Evolutionary conservation across 306 rosid genomes (phyloP).

Genomic region (Lagenaria siceraria): DNA sequence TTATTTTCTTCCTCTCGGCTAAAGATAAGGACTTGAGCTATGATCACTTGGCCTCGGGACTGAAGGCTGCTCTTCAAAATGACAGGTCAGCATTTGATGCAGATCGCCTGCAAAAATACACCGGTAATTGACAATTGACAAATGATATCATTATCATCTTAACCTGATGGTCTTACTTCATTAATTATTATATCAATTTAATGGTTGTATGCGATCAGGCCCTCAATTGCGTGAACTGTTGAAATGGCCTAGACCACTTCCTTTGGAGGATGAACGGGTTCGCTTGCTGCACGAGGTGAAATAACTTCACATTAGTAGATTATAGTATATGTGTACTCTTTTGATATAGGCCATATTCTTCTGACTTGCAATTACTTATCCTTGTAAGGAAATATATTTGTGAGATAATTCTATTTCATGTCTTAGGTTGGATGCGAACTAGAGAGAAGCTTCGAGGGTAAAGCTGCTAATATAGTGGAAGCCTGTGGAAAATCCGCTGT

Average conservation of each 20-base stretch:
- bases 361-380: not conserved
- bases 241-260: constrained; percentile 91
- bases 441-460: constrained; percentile 68
- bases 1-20: not conserved
- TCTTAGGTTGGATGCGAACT: constrained; percentile 52
- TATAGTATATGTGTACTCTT: not conserved
- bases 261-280: constrained; percentile 90
- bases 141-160: not conserved
- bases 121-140: constrained; percentile 34
- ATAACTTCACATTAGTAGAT: not conserved
- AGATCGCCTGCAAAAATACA: constrained; percentile 73
- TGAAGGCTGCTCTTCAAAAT: constrained; percentile 56
- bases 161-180: not conserved
- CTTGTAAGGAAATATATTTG: not conserved
- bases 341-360: not conserved
- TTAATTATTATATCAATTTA: constrained; percentile 3
- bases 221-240: constrained; percentile 64
- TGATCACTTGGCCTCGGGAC: constrained; percentile 71
- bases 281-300: constrained; percentile 85
- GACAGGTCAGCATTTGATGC: constrained; percentile 84
- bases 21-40: constrained; percentile 76
- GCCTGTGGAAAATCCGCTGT: constrained; percentile 79
- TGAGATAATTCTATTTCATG: not conserved
- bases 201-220: constrained; percentile 35
- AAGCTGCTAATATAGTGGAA: constrained; percentile 70